These are phyloP conservation scores for Dothideomycetidae sp. DNA, from an alignment of 2,329 filamentous ascomycete genomes.

Conservation along the genomic window DNA sequence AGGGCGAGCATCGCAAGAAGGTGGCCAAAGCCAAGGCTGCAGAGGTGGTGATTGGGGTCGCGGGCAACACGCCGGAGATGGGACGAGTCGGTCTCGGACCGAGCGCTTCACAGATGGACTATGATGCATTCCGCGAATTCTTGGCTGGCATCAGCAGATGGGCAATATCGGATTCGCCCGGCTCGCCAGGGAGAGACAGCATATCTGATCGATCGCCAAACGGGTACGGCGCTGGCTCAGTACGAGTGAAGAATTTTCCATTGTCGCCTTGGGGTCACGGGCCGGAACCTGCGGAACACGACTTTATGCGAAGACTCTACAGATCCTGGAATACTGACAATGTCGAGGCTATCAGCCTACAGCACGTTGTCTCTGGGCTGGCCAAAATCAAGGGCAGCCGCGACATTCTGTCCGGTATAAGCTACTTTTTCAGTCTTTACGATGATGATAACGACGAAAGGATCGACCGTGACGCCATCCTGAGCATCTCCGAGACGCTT, in stretches of 20 bases:
- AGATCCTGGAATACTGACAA: slow-evolving; percentile 73
- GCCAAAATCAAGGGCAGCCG: slow-evolving; percentile 83
- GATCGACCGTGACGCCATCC: slow-evolving; percentile 87
- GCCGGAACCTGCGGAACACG: slow-evolving; percentile 73
- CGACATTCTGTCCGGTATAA: slow-evolving; percentile 96
- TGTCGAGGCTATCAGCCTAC: slow-evolving; percentile 64
- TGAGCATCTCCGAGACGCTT: slow-evolving; percentile 85
- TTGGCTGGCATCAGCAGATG: slow-evolving; percentile 76
- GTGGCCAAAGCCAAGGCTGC: slow-evolving; percentile 42
- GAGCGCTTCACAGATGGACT: slow-evolving; percentile 90
- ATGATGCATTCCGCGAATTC: slow-evolving; percentile 90
- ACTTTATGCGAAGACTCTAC: slow-evolving; percentile 83
- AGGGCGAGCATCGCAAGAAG: slow-evolving; percentile 51
- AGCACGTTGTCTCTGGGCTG: slow-evolving; percentile 82
- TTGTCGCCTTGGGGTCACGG: slow-evolving; percentile 44
- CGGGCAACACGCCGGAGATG: slow-evolving; percentile 50
- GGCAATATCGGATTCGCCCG: slow-evolving; percentile 78
- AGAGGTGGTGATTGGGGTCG: slow-evolving; percentile 34
- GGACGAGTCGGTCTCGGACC: slow-evolving; percentile 78
- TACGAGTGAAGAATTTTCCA: slow-evolving; percentile 27
- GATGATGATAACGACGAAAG: slow-evolving; percentile 84
- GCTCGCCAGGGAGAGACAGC: slow-evolving; percentile 39
- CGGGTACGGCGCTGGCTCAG: slow-evolving; percentile 29
- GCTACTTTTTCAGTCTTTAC: slow-evolving; percentile 94
- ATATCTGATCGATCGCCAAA: slow-evolving; percentile 38